Conservation (phyloP, 2,329 filamentous ascomycete genomes). For the Cladosporium oxysporum region DNA sequence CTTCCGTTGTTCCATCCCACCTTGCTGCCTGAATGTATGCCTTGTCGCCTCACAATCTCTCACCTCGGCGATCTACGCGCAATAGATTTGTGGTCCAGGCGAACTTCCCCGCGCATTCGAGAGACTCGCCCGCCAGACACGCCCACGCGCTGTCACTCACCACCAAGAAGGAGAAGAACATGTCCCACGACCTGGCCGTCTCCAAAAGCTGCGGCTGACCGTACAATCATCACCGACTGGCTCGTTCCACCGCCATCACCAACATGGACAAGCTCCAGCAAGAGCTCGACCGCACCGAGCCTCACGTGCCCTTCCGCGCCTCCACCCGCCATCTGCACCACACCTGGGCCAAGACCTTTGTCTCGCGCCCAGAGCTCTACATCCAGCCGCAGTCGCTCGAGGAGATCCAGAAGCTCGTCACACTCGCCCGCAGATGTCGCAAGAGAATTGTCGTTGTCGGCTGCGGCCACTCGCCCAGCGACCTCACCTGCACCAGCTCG, state of each 20-base stretch:
- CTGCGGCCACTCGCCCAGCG: conserved; percentile 87
- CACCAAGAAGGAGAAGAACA: conserved; percentile 1
- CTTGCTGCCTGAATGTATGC: conserved; percentile 5
- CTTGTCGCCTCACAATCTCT: neutral
- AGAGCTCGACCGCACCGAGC: conserved; percentile 61
- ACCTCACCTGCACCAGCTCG: conserved; percentile 86
- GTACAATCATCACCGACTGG: neutral
- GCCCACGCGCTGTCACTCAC: neutral
- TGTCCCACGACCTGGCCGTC: conserved; percentile 1
- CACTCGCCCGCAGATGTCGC: conserved; percentile 76
- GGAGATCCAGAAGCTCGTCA: conserved; percentile 82
- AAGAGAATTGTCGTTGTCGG: conserved; percentile 84
- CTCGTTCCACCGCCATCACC: neutral
- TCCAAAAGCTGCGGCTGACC: conserved; percentile 24
- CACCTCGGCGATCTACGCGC: conserved; percentile 14
- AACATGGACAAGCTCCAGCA: conserved; percentile 42
- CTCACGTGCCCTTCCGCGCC: conserved; percentile 74
- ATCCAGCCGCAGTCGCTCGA: conserved; percentile 76
- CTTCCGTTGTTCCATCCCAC: conserved; percentile 4
- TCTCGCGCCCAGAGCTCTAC: conserved; percentile 85
- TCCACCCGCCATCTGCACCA: conserved; percentile 72
- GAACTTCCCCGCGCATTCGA: conserved; percentile 26
- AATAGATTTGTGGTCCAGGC: conserved; percentile 1
- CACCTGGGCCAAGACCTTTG: conserved; percentile 94
- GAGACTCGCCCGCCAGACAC: neutral